phyloP scores from a whole-genome alignment of 2,329 filamentous ascomycete genomes.

The Aspergillus sp. region DNA sequence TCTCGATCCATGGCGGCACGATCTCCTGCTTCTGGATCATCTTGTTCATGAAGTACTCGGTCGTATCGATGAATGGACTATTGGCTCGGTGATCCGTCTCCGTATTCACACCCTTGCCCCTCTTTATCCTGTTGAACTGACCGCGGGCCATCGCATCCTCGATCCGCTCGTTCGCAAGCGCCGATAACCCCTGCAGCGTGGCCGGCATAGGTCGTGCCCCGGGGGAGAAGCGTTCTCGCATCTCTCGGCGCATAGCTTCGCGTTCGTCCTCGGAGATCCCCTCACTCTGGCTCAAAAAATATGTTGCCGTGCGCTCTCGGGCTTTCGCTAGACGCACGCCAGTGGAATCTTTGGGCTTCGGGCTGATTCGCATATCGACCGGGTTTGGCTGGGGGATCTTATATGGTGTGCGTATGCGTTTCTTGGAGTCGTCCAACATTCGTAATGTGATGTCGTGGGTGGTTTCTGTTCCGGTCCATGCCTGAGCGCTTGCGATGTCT shows the following conservation, averaged over 20 bases:
- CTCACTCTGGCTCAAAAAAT: conserved; percentile 55
- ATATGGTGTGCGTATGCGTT: conserved; percentile 52
- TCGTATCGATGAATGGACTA: conserved; percentile 91
- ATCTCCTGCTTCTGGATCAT: conserved; percentile 97
- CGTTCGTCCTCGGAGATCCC: conserved; percentile 70
- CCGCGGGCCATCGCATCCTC: conserved; percentile 91
- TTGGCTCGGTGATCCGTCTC: conserved; percentile 78
- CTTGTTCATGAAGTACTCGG: conserved; percentile 97
- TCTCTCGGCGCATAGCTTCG: conserved; percentile 69
- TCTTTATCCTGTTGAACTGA: conserved; percentile 80
- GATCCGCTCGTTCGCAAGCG: conserved; percentile 86
- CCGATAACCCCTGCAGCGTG: conserved; percentile 74
- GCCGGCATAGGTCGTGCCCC: conserved; percentile 72
- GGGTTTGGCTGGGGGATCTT: conserved; percentile 45
- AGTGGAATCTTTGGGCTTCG: conserved; percentile 46
- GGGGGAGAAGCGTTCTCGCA: conserved; percentile 79
- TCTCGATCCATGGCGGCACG: conserved; percentile 97
- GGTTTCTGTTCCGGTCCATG: conserved; percentile 79
- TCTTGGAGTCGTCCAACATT: conserved; percentile 70
- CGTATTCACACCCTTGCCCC: conserved; percentile 69
- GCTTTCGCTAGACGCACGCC: conserved; percentile 59
- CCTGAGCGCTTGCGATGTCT: conserved; percentile 65
- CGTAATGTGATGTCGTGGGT: conserved; percentile 75
- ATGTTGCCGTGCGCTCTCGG: conserved; percentile 60
- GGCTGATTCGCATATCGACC: conserved; percentile 49